These are phyloP conservation scores for Cupressus sempervirens DNA, from an alignment of 75 land plant species.

Conservation along the genomic window DNA sequence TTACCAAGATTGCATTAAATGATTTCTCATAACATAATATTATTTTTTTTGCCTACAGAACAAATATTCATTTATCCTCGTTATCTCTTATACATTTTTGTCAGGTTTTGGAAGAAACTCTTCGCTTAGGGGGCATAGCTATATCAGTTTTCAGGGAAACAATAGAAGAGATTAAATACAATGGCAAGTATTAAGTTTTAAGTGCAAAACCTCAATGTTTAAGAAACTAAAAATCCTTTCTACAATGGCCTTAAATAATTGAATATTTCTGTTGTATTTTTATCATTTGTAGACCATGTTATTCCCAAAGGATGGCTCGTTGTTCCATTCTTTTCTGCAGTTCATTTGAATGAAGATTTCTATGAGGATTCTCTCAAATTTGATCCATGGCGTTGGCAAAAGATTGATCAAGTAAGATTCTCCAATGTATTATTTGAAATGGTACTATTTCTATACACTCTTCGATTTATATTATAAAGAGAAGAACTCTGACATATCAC, in stretches of 20 bases:
- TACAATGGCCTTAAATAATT: neutral
- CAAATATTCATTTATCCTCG: neutral
- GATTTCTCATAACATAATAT: neutral
- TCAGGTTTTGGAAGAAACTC: slow-evolving; percentile 70
- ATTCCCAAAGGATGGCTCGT: slow-evolving; percentile 66
- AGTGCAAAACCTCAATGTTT: neutral
- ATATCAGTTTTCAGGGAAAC: slow-evolving; percentile 58
- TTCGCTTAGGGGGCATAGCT: slow-evolving; percentile 57
- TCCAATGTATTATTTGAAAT: neutral
- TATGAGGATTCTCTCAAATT: slow-evolving; percentile 38
- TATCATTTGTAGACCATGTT: slow-evolving; percentile 26
- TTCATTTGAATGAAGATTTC: slow-evolving; percentile 43
- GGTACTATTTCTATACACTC: neutral
- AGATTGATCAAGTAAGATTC: slow-evolving; percentile 27
- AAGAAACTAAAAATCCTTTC: neutral
- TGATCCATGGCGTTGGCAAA: slow-evolving; percentile 73
- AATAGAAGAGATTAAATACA: slow-evolving; percentile 40
- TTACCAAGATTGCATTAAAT: neutral
- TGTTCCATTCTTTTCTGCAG: slow-evolving; percentile 48
- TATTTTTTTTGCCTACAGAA: neutral
- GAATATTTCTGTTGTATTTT: neutral
- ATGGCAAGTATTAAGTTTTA: slow-evolving; percentile 34
- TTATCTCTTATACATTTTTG: neutral
- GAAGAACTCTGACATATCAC: too few relatives aligned
- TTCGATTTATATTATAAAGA: neutral